Percentiles rank a stretch among this genome's conserved stretches.
phyloP scores from a whole-genome alignment of 768 basidiomycete genomes.

The Termitomyces sp. region DNA sequence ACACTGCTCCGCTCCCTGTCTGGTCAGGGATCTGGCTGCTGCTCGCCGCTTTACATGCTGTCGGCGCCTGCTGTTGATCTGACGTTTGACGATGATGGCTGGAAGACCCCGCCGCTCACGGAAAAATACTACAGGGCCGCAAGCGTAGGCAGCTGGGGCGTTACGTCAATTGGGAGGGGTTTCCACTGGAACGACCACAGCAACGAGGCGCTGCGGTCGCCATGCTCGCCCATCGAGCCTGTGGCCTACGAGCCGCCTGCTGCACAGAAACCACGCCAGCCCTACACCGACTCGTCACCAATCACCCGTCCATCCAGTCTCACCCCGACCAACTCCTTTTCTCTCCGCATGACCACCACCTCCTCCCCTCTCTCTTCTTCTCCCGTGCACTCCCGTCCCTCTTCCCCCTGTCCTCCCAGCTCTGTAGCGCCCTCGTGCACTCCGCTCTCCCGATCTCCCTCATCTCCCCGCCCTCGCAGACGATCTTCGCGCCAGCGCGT shows the following conservation, averaged over 20 bases:
- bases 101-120: constrained; percentile 47
- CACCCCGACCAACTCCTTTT: constrained; percentile 18
- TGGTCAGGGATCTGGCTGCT: not conserved
- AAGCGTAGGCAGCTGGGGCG: constrained; percentile 78
- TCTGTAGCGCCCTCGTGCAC: constrained; percentile 21
- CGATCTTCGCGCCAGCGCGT: constrained; percentile 83
- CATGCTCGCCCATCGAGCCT: constrained; percentile 15
- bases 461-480: constrained; percentile 60
- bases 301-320: constrained; percentile 1
- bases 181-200: constrained; percentile 63
- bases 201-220: constrained; percentile 18
- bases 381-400: constrained; percentile 27
- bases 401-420: constrained; percentile 22
- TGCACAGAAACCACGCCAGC: constrained; percentile 25
- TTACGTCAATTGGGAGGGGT: constrained; percentile 79
- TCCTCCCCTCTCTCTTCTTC: constrained; percentile 25
- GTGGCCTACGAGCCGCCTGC: constrained; percentile 11
- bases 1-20: constrained; percentile 7
- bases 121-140: constrained; percentile 52
- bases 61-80: constrained; percentile 55
- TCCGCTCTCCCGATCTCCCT: constrained; percentile 40
- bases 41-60: constrained; percentile 40
- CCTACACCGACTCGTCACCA: constrained; percentile 10
- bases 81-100: constrained; percentile 66
- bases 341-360: constrained; percentile 20